Evolutionary conservation across 2,329 filamentous ascomycete genomes (phyloP), one percentile per base, ranked within the genome.

Genomic region (Leptographium lundbergii): DNA sequence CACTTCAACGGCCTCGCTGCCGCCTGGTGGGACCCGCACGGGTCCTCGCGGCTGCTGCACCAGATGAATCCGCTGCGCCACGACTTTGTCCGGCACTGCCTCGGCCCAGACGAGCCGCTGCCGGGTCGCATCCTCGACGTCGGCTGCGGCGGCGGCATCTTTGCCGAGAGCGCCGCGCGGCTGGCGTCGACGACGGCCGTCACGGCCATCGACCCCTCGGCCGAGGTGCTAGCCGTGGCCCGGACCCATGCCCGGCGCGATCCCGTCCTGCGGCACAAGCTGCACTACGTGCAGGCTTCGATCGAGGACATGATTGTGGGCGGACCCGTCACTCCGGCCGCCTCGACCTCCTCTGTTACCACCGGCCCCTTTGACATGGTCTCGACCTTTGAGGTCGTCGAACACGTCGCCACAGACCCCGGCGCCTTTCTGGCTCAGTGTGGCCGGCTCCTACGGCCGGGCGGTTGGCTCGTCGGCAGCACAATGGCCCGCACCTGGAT

Each of bases 1-100:
- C 94, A 99, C 77, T 99, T 99, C 81, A 91, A 91, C 68, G 84
- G 85, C 63, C 89, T 99, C 67, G 94, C 94, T 64, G 89, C 88
- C 64, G 87, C 87, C 67, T 99, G 94, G 94, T 99, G 94, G 94
- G 91, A 97, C 73, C 89, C 92, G 1, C 85, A 96, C 69, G 94
- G 94, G 57, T 87, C 92, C 7, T 96, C 91, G 4, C 85, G 92
- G 47, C 84, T 96, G 60, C 84, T 99, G 2, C 94, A 99, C 73
- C 86, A 96, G 65, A 97, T 99, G 92, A 97, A 99, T 74, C 94
- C 94, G 1, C 82, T 96, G 53, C 91, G 94, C 39, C 91, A 97
- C 75, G 85, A 91, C 73, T 97, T 97, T 74, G 94, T 96, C 71
- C 79, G 79, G 25, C 74, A 76, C 63, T 96, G 92, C 69, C 81